Percentiles rank a stretch among this genome's conserved stretches.
These are phyloP conservation scores for Hibiscus tridactylites DNA, from an alignment of 345 rosid genomes.

Conservation along the genomic window DNA sequence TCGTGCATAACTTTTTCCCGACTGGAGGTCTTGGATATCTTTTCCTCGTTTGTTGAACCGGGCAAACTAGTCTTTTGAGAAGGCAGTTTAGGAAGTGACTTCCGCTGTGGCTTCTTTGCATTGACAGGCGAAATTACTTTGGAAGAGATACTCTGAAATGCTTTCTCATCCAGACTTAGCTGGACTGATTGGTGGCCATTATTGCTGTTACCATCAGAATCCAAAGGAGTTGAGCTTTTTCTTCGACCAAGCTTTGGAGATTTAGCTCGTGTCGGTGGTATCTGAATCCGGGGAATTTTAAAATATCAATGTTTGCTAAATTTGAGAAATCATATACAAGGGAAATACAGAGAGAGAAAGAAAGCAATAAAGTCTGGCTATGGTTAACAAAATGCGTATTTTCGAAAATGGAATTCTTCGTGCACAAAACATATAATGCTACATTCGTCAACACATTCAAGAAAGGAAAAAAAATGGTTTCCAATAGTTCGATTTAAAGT, in stretches of 20 bases:
- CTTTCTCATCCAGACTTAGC: slow-evolving; percentile 69
- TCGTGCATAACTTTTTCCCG: too few species aligned
- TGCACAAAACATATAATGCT: background rate
- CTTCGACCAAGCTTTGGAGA: slow-evolving; percentile 95
- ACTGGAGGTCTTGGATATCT: slow-evolving; percentile 5
- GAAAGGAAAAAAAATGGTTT: background rate
- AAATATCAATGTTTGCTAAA: background rate
- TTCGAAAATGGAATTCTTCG: background rate
- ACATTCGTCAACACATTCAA: background rate
- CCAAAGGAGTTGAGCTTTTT: slow-evolving; percentile 41
- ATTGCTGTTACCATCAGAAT: slow-evolving; percentile 39
- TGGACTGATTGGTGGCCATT: slow-evolving; percentile 31
- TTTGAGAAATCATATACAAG: background rate
- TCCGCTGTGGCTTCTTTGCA: slow-evolving; percentile 60
- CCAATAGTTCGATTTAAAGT: background rate
- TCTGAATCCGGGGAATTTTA: slow-evolving; percentile 34
- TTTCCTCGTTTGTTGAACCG: slow-evolving; percentile 10
- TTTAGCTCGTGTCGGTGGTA: slow-evolving; percentile 93
- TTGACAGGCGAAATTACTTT: slow-evolving; percentile 44
- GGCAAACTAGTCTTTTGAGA: slow-evolving; percentile 58
- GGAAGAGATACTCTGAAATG: slow-evolving; percentile 25
- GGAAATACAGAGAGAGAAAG: too few species aligned
- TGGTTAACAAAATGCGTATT: background rate
- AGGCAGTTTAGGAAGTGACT: slow-evolving; percentile 87
- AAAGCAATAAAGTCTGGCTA: background rate